These are phyloP conservation scores for Setaria viridis DNA, from an alignment of 202 grass and related monocot genomes.

Conservation along the genomic window DNA sequence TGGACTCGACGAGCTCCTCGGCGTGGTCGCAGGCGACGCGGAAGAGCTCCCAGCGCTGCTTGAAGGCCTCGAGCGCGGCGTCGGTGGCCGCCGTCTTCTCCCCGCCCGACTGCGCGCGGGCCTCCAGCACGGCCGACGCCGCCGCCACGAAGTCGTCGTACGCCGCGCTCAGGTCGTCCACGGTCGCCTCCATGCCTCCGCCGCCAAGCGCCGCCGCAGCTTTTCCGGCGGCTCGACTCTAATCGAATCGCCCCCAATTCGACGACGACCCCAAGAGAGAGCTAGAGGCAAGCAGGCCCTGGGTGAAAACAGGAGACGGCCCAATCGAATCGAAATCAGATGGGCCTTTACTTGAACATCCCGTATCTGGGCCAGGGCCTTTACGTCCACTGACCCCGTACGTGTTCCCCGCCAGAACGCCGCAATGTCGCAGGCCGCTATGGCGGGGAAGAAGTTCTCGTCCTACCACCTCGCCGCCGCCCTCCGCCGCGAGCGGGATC, in stretches of 20 bases:
- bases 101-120: constrained; percentile 52
- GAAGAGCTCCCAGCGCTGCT: constrained; percentile 97
- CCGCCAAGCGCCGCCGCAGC: not conserved
- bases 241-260: not conserved
- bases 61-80: constrained; percentile 76
- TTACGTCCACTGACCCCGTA: not conserved
- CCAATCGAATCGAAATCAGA: not conserved
- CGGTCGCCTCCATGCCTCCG: constrained; percentile 70
- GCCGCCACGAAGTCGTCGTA: constrained; percentile 84
- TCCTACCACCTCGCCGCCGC: constrained; percentile 63
- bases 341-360: not conserved
- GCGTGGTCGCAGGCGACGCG: constrained; percentile 90
- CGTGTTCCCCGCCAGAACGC: not conserved
- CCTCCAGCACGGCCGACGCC: constrained; percentile 65
- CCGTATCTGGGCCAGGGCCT: not conserved
- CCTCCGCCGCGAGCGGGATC: constrained; percentile 69
- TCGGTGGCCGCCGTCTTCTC: constrained; percentile 64
- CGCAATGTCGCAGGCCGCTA: not conserved
- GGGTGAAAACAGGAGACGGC: not conserved
- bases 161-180: constrained; percentile 70
- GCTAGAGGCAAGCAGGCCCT: not conserved
- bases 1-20: constrained; percentile 94
- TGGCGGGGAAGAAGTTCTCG: constrained; percentile 49
- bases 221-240: not conserved
- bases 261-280: not conserved